These are phyloP conservation scores for Phytophthora aleatoria DNA, from an alignment of 352 stramenopile species.

Conservation along the genomic window DNA sequence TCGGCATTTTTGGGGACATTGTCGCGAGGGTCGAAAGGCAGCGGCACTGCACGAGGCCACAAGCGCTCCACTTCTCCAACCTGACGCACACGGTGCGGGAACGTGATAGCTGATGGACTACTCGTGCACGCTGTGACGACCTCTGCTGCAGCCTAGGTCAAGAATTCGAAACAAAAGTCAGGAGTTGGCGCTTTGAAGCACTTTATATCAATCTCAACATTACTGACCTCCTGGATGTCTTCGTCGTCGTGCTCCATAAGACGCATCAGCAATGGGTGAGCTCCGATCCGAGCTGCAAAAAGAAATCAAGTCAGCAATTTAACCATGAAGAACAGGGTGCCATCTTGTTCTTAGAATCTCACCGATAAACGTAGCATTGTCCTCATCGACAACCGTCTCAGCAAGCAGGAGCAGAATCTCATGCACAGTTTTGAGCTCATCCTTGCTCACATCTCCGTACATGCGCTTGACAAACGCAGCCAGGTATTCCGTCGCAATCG, in stretches of 20 bases:
- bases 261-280: slow-evolving; percentile 66
- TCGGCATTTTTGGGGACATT: slow-evolving; percentile 25
- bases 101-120: slow-evolving; percentile 69
- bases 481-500: slow-evolving; percentile 52
- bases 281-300: slow-evolving; percentile 60
- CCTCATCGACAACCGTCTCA: slow-evolving; percentile 68
- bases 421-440: slow-evolving; percentile 44
- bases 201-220: neutral
- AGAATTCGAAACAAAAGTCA: slow-evolving; percentile 1
- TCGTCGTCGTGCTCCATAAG: slow-evolving; percentile 84
- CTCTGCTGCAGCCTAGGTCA: slow-evolving; percentile 57
- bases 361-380: slow-evolving; percentile 84
- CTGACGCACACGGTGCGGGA: slow-evolving; percentile 65
- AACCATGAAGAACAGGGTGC: neutral
- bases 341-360: slow-evolving; percentile 12
- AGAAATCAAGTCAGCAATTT: neutral
- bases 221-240: slow-evolving; percentile 68
- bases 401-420: slow-evolving; percentile 51
- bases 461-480: slow-evolving; percentile 43
- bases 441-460: slow-evolving; percentile 21
- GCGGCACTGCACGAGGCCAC: slow-evolving; percentile 54
- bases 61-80: slow-evolving; percentile 60
- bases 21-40: slow-evolving; percentile 72
- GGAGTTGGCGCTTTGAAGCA: neutral
- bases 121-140: slow-evolving; percentile 71